Conservation (phyloP, 441 rosid genomes). For the Pelargonium myrrhifolium region DNA sequence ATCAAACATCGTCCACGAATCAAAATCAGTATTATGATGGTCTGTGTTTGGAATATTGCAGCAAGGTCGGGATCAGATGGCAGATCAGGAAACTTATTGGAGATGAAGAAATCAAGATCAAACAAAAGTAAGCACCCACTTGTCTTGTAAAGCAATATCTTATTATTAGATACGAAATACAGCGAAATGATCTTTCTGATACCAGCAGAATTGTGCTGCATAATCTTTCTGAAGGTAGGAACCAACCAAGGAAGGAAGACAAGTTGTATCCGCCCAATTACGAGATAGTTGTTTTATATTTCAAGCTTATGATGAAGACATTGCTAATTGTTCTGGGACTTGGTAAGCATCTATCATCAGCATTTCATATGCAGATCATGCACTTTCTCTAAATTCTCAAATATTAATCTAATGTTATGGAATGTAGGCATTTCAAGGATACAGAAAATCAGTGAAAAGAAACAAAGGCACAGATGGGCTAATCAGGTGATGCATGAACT, state of each 20-base stretch:
- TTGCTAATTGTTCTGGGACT: constrained; percentile 18
- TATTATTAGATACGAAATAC: not conserved
- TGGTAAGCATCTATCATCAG: constrained; percentile 7
- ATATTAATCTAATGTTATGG: not conserved
- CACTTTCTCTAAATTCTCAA: not conserved
- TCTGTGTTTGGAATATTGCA: too few species aligned
- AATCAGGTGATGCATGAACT: constrained; percentile 29
- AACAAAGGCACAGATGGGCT: constrained; percentile 29
- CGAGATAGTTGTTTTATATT: not conserved
- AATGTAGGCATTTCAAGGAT: constrained; percentile 19
- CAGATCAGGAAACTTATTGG: not conserved
- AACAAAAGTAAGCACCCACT: too few species aligned
- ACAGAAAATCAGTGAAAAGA: constrained; percentile 20
- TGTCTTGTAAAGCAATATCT: too few species aligned
- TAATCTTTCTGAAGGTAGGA: not conserved
- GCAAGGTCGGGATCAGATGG: not conserved
- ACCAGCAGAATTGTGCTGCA: not conserved
- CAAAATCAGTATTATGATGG: too few species aligned
- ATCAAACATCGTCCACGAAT: too few species aligned
- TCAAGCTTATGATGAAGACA: constrained; percentile 15
- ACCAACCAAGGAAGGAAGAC: not conserved
- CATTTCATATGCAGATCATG: too few species aligned
- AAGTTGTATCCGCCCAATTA: constrained; percentile 17
- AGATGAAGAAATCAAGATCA: not conserved
- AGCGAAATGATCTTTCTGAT: not conserved